Evolutionary conservation across 108 stramenopile genomes (phyloP).

Genomic region (Cylindrotheca closterium): DNA sequence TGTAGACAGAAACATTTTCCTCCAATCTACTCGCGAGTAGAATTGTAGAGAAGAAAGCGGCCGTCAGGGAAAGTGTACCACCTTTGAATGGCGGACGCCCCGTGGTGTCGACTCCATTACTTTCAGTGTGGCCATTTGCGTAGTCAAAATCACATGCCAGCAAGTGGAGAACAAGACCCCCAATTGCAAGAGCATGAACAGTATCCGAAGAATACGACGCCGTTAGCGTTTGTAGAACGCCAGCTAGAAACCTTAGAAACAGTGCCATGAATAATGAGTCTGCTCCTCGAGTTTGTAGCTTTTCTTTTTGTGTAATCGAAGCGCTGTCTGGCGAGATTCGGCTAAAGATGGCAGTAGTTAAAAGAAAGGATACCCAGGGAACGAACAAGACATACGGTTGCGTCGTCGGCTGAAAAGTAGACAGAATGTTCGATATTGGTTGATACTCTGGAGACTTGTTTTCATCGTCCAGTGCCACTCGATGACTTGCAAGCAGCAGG

Average conservation of each 20-base stretch:
- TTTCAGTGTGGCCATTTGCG: conserved; percentile 54
- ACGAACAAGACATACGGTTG: conserved; percentile 26
- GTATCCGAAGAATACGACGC: conserved; percentile 80
- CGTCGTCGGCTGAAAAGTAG: conserved; percentile 7
- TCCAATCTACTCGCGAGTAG: conserved; percentile 63
- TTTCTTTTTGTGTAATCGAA: conserved; percentile 7
- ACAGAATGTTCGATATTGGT: background rate
- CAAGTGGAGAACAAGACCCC: conserved; percentile 56
- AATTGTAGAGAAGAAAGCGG: conserved; percentile 70
- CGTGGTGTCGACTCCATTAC: background rate
- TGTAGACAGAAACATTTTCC: conserved; percentile 42
- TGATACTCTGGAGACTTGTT: conserved; percentile 2
- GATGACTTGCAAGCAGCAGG: conserved; percentile 49
- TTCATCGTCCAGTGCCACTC: conserved; percentile 30
- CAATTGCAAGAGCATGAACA: conserved; percentile 64
- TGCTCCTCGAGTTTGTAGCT: conserved; percentile 34
- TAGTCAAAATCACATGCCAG: conserved; percentile 70
- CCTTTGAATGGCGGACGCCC: conserved; percentile 65
- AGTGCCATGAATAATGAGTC: conserved; percentile 54
- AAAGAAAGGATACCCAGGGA: conserved; percentile 31
- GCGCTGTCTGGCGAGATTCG: background rate
- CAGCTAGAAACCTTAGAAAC: conserved; percentile 49
- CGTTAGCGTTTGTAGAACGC: conserved; percentile 62
- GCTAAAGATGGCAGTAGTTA: conserved; percentile 27
- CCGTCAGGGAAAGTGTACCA: conserved; percentile 70